Conservation (phyloP, 2,329 filamentous ascomycete species). For the Fusarium graminum region DNA sequence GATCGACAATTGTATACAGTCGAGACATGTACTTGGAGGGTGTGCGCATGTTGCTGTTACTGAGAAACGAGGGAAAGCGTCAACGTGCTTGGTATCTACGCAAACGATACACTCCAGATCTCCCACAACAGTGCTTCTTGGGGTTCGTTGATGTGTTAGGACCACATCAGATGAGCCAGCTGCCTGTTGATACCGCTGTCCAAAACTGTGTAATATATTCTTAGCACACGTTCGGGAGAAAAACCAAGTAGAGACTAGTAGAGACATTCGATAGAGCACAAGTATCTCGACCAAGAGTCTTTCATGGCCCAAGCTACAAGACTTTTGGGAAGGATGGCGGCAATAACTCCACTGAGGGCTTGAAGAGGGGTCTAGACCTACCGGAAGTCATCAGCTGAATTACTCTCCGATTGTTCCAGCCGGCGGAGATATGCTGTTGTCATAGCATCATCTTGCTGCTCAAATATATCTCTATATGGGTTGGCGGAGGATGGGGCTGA, state of each 20-base stretch:
- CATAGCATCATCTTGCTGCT: slow-evolving; percentile 52
- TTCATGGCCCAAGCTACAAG: slow-evolving; percentile 19
- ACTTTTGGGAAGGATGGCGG: slow-evolving; percentile 1
- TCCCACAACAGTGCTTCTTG: slow-evolving; percentile 39
- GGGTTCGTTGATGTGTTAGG: slow-evolving; percentile 51
- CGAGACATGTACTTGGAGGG: slow-evolving; percentile 51
- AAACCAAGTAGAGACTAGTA: background rate
- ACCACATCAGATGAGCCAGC: slow-evolving; percentile 47
- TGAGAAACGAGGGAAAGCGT: slow-evolving; percentile 52
- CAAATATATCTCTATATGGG: slow-evolving; percentile 50
- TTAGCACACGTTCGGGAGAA: slow-evolving; percentile 23
- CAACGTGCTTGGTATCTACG: slow-evolving; percentile 49
- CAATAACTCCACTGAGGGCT: too few species aligned
- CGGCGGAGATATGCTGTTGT: slow-evolving; percentile 49
- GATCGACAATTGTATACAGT: slow-evolving; percentile 55
- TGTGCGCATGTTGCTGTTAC: slow-evolving; percentile 54
- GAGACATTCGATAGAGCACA: background rate
- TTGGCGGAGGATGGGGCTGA: slow-evolving; percentile 45
- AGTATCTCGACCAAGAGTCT: background rate
- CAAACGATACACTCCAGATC: slow-evolving; percentile 56
- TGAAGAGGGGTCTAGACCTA: slow-evolving; percentile 30
- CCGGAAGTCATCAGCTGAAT: slow-evolving; percentile 52
- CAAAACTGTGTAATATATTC: slow-evolving; percentile 45
- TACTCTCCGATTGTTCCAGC: slow-evolving; percentile 43
- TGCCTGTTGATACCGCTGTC: slow-evolving; percentile 53